Conservation (phyloP, 345 rosid species). For the Euphorbia pulcherrima region DNA sequence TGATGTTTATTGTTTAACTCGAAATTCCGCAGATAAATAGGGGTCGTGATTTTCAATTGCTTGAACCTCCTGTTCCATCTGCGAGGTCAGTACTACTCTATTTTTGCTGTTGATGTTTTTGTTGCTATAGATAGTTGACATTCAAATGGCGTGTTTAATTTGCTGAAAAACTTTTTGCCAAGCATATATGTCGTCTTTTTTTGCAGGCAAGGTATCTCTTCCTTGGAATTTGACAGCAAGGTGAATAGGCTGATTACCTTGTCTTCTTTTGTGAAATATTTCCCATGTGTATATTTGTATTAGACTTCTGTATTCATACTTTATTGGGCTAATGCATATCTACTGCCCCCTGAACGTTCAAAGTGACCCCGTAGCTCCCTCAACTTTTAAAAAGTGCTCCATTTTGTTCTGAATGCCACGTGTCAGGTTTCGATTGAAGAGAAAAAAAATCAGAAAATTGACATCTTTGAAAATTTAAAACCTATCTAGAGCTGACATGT, state of each 20-base stretch:
- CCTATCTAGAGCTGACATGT: no score
- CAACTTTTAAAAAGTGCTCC: no score
- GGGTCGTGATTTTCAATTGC: neutral
- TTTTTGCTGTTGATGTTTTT: neutral
- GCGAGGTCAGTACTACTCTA: conserved; percentile 24
- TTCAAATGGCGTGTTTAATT: neutral
- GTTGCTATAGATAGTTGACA: neutral
- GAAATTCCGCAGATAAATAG: conserved; percentile 27
- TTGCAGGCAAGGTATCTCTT: conserved; percentile 58
- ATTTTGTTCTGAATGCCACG: no score
- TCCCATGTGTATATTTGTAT: neutral
- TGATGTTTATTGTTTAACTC: neutral
- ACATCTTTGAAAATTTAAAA: no score
- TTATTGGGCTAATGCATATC: no score
- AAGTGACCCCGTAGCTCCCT: no score
- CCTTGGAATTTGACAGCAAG: conserved; percentile 76
- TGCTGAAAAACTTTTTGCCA: no score
- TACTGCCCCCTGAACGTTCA: no score
- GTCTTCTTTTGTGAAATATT: neutral
- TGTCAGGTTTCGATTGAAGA: no score
- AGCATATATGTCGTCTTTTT: no score
- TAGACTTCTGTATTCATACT: neutral
- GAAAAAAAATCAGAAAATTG: no score
- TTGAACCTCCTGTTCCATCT: conserved; percentile 1
- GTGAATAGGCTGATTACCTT: conserved; percentile 26